A percentile compares a stretch with the other conserved stretches of the same genome.
Evolutionary conservation across 2,329 filamentous ascomycete genomes (phyloP).

Genomic region (Trichothecium roseum): DNA sequence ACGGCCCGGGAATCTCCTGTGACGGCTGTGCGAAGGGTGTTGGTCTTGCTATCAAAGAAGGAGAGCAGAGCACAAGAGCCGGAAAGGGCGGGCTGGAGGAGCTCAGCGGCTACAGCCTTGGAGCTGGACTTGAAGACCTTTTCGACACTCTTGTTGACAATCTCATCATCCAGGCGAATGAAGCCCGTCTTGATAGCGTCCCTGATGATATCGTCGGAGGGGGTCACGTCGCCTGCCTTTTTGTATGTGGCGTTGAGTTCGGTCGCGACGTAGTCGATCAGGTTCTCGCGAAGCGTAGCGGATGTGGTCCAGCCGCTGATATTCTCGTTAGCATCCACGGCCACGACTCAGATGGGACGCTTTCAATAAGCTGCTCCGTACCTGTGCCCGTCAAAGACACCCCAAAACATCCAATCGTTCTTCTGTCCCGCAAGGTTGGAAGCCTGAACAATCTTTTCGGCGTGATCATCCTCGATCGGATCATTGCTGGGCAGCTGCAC

Average conservation of each 20-base stretch:
- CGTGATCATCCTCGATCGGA: conserved; percentile 96
- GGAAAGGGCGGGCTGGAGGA: conserved; percentile 84
- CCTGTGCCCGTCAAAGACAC: conserved; percentile 96
- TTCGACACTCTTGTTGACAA: conserved; percentile 84
- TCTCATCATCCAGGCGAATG: conserved; percentile 80
- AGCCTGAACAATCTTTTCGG: conserved; percentile 94
- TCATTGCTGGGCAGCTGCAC: conserved; percentile 94
- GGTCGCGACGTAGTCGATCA: conserved; percentile 86
- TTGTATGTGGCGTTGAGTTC: conserved; percentile 92
- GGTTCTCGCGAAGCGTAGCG: conserved; percentile 81
- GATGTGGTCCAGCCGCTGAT: conserved; percentile 92
- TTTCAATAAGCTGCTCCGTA: conserved; percentile 31
- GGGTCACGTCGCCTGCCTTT: conserved; percentile 47
- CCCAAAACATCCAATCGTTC: conserved; percentile 99
- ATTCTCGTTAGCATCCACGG: background rate
- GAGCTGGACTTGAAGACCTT: conserved; percentile 84
- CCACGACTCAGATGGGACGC: background rate
- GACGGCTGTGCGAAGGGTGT: conserved; percentile 85
- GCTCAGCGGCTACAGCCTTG: conserved; percentile 81
- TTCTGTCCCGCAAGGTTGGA: conserved; percentile 46
- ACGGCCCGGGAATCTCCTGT: conserved; percentile 96
- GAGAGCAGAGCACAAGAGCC: conserved; percentile 95
- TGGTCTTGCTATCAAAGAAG: conserved; percentile 85
- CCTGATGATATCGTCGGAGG: conserved; percentile 73
- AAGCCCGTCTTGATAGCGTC: conserved; percentile 89